Evolutionary conservation across 2,329 filamentous ascomycete genomes (phyloP).

Genomic region (Scopulariopsis brevicaulis): DNA sequence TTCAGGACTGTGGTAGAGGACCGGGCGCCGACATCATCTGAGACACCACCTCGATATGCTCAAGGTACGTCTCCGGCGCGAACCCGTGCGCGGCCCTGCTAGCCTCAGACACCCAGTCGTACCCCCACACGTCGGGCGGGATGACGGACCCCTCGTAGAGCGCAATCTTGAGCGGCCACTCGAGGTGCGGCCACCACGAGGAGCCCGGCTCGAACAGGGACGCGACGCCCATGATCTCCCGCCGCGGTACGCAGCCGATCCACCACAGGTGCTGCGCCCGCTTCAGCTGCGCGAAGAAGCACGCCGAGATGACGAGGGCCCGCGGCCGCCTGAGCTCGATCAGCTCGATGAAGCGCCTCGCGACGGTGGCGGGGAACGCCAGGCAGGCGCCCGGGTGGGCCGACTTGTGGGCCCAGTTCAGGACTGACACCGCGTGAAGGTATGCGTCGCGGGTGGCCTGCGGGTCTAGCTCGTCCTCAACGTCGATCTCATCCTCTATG

Average conservation of each 20-base stretch:
- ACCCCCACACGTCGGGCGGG: conserved; percentile 45
- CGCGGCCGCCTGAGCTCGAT: conserved; percentile 48
- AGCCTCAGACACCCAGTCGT: conserved; percentile 33
- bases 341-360: conserved; percentile 46
- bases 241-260: conserved; percentile 53
- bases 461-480: conserved; percentile 17
- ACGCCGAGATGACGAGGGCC: conserved; percentile 51
- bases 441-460: conserved; percentile 32
- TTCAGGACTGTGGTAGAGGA: not conserved
- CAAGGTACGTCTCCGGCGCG: conserved; percentile 1
- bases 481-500: conserved; percentile 41
- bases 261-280: conserved; percentile 56
- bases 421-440: conserved; percentile 51
- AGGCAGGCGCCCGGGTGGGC: conserved; percentile 47
- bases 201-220: conserved; percentile 46
- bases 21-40: conserved; percentile 3
- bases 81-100: conserved; percentile 19
- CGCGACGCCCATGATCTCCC: conserved; percentile 54
- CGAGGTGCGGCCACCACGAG: conserved; percentile 48
- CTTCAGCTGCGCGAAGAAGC: conserved; percentile 56
- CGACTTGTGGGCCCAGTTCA: conserved; percentile 55
- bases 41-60: conserved; percentile 5
- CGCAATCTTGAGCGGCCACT: conserved; percentile 49
- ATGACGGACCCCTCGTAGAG: conserved; percentile 42
- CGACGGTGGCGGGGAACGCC: conserved; percentile 54